Evolutionary conservation across 2,329 filamentous ascomycete genomes (phyloP).

Genomic region (Teratosphaeriaceae sp.): DNA sequence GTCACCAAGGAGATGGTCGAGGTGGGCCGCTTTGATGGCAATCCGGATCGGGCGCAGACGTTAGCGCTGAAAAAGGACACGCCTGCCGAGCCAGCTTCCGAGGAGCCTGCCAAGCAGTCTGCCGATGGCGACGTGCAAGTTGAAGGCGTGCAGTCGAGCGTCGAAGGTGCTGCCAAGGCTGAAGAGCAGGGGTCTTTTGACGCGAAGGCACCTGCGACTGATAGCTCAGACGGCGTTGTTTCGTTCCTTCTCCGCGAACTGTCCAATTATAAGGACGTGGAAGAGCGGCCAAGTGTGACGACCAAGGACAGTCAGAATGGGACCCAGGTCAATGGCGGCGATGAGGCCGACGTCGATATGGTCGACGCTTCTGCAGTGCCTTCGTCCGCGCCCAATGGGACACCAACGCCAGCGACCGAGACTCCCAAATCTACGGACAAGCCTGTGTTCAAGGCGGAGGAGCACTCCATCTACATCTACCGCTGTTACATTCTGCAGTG

Average conservation of each 20-base stretch:
- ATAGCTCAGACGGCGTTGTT: constrained; percentile 90
- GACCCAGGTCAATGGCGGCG: constrained; percentile 28
- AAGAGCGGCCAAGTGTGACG: constrained; percentile 63
- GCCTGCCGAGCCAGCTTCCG: constrained; percentile 6
- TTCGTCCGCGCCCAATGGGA: constrained; percentile 21
- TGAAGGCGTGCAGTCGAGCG: constrained; percentile 29
- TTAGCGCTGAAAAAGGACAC: constrained; percentile 44
- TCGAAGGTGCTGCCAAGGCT: constrained; percentile 7
- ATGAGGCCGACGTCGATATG: constrained; percentile 47
- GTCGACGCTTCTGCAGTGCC: constrained; percentile 31
- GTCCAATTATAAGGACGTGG: constrained; percentile 84
- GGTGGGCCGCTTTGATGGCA: constrained; percentile 55
- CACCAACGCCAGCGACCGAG: constrained; percentile 8
- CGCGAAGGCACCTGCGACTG: constrained; percentile 73
- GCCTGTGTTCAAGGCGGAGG: constrained; percentile 76
- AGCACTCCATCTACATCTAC: constrained; percentile 95
- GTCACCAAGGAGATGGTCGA: constrained; percentile 80
- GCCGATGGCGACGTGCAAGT: constrained; percentile 43
- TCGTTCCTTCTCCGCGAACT: constrained; percentile 92
- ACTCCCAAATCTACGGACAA: constrained; percentile 54
- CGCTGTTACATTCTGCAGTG: constrained; percentile 92
- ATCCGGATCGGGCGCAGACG: constrained; percentile 45
- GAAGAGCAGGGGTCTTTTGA: constrained; percentile 56
- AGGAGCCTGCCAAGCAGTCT: constrained; percentile 1
- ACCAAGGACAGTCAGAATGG: constrained; percentile 38